These are phyloP conservation scores for Aspergillus heteromorphus DNA, from an alignment of 495 filamentous ascomycete species.

Conservation along the genomic window DNA sequence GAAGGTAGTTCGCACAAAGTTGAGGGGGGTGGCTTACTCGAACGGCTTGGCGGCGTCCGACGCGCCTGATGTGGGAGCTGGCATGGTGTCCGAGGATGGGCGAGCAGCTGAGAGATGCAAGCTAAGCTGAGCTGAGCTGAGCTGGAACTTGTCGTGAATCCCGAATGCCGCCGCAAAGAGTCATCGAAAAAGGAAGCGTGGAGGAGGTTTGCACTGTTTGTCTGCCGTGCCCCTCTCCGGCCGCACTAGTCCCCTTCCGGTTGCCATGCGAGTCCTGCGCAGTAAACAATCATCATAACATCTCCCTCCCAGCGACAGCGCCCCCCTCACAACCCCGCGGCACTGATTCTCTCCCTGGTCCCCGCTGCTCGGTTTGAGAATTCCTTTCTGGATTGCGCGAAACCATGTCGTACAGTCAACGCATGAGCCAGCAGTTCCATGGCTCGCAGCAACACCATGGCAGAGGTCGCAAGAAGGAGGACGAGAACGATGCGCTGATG, in stretches of 20 bases:
- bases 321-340: slow-evolving; percentile 1
- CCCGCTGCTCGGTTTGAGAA: background rate
- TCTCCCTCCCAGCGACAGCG: background rate
- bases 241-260: slow-evolving; percentile 32
- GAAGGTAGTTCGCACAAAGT: background rate
- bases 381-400: background rate
- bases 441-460: slow-evolving; percentile 55
- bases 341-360: background rate
- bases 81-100: slow-evolving; percentile 24
- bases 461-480: slow-evolving; percentile 66
- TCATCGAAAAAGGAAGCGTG: slow-evolving; percentile 30
- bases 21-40: slow-evolving; percentile 30
- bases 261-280: slow-evolving; percentile 26
- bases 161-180: slow-evolving; percentile 14
- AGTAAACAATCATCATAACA: slow-evolving; percentile 40
- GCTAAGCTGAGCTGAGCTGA: background rate
- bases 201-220: slow-evolving; percentile 42
- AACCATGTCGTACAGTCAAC: slow-evolving; percentile 58
- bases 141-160: no score
- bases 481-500: slow-evolving; percentile 84
- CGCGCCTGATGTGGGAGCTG: slow-evolving; percentile 23
- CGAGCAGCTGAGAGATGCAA: background rate
- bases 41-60: slow-evolving; percentile 32
- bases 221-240: slow-evolving; percentile 26
- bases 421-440: slow-evolving; percentile 69